Evolutionary conservation across 345 rosid species (phyloP).

Genomic region (Pugionium cornutum): DNA sequence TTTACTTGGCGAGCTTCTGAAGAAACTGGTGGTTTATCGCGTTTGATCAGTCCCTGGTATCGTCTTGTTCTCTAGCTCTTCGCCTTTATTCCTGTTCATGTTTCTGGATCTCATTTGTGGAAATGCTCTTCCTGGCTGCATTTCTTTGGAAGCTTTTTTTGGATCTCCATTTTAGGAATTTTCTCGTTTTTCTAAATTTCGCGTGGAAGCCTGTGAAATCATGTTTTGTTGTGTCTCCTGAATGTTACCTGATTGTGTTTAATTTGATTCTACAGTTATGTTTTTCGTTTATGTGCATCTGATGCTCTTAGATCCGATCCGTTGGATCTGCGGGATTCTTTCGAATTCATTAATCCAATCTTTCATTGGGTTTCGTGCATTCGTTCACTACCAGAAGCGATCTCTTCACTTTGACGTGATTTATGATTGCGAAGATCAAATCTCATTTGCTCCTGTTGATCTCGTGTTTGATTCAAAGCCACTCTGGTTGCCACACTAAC

Average conservation of each 20-base stretch:
- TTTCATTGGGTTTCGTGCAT: constrained; percentile 12
- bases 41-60: constrained; percentile 34
- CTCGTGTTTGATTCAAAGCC: background rate
- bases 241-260: background rate
- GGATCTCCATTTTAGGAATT: constrained; percentile 27
- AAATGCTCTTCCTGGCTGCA: constrained; percentile 10
- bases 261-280: constrained; percentile 8
- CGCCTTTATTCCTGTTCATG: background rate
- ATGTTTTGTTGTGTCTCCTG: constrained; percentile 4
- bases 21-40: constrained; percentile 26
- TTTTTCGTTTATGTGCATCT: background rate
- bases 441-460: constrained; percentile 15
- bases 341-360: constrained; percentile 11
- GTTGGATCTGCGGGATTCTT: constrained; percentile 23
- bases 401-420: constrained; percentile 27
- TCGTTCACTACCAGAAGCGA: constrained; percentile 18
- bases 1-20: constrained; percentile 21
- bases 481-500: background rate
- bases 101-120: background rate
- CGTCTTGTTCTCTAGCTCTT: constrained; percentile 18
- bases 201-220: constrained; percentile 15
- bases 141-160: constrained; percentile 1
- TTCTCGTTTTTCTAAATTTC: constrained; percentile 12
- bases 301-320: constrained; percentile 35
- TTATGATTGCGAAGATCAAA: constrained; percentile 14